A percentile compares a stretch with the other conserved stretches of the same genome.
Evolutionary conservation across 257 asterid species (phyloP).

Genomic region (Solanum chiquidenum): DNA sequence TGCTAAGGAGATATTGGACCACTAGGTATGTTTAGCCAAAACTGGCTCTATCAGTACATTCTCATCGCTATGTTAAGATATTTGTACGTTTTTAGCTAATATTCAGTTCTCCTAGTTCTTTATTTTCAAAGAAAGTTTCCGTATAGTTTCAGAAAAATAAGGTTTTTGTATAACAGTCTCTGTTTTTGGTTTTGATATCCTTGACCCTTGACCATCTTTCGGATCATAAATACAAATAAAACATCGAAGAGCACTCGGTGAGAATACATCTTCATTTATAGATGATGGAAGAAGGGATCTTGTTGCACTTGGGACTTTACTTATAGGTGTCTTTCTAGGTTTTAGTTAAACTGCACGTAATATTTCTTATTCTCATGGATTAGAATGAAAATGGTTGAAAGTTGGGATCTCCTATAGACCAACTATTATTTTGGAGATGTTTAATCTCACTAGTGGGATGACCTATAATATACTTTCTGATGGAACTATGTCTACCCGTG

Average conservation of each 20-base stretch:
- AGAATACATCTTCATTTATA: not conserved
- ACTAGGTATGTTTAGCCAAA: not conserved
- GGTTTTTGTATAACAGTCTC: not conserved
- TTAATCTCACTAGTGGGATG: not conserved
- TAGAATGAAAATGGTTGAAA: not conserved
- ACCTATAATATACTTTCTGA: not conserved
- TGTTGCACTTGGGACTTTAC: not conserved
- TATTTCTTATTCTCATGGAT: not conserved
- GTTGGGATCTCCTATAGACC: not conserved
- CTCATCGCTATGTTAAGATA: not conserved
- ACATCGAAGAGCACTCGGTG: not conserved
- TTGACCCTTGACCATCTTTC: not conserved
- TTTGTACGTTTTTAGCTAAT: not conserved
- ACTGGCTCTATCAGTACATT: not conserved
- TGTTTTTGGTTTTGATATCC: not conserved
- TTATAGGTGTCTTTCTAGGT: not conserved
- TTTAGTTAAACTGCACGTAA: not conserved
- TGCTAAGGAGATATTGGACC: not conserved
- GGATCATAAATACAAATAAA: not conserved
- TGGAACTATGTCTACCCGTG: not conserved
- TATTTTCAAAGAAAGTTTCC: not conserved
- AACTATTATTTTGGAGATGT: not conserved
- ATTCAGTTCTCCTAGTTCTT: not conserved
- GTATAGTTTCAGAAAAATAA: not conserved
- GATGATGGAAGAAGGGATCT: not conserved